Evolutionary conservation across 768 basidiomycete species (phyloP).

Genomic region (Nidularia sp.): DNA sequence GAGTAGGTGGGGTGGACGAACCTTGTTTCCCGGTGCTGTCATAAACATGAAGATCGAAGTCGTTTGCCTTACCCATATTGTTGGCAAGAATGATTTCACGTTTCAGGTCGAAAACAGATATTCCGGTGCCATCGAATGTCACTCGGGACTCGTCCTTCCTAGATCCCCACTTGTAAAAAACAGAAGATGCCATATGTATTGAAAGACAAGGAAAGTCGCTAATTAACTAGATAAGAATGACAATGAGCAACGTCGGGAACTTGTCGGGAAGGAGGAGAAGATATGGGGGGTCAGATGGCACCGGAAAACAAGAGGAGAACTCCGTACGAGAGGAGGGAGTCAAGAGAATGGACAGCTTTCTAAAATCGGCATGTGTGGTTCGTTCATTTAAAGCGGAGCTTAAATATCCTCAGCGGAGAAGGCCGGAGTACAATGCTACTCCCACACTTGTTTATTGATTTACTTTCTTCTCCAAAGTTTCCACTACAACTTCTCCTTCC

Average conservation of each 20-base stretch:
- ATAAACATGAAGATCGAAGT: conserved; percentile 90
- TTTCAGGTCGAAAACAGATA: conserved; percentile 98
- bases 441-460: too few relatives aligned
- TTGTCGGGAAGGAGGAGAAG: too few relatives aligned
- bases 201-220: conserved; percentile 26
- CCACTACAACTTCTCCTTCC: too few relatives aligned
- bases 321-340: conserved; percentile 2
- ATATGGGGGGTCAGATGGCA: too few relatives aligned
- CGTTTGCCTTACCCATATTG: conserved; percentile 92
- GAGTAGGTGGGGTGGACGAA: conserved; percentile 27
- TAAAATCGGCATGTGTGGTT: too few relatives aligned
- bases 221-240: conserved; percentile 13
- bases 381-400: too few relatives aligned
- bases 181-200: conserved; percentile 76
- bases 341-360: background rate
- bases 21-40: conserved; percentile 89
- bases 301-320: conserved; percentile 5
- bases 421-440: background rate
- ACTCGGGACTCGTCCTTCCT: conserved; percentile 92
- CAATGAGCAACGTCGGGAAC: conserved; percentile 1
- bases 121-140: conserved; percentile 97
- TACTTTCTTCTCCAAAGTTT: too few relatives aligned
- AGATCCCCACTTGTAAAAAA: conserved; percentile 97
- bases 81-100: conserved; percentile 97
- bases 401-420: background rate